phyloP scores from a whole-genome alignment of 2,329 filamentous ascomycete species.

The Ophiostoma australiae region DNA sequence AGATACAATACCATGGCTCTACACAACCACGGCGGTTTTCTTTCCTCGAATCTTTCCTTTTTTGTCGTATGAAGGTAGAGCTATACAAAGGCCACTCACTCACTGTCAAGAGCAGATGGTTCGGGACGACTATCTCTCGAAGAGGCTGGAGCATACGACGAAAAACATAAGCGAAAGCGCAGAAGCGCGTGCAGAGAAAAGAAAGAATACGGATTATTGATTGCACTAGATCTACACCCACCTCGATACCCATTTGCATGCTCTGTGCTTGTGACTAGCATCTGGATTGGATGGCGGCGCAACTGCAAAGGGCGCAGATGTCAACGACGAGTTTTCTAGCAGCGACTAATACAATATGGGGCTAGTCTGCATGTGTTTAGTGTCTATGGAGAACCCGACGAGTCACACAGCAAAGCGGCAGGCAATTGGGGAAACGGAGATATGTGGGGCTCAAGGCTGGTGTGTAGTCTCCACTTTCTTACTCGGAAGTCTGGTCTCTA shows the following conservation, averaged over 20 bases:
- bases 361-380: background rate
- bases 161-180: background rate
- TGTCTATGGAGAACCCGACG: background rate
- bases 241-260: background rate
- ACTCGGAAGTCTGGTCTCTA: too few relatives aligned
- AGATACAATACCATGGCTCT: background rate
- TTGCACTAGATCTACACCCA: background rate
- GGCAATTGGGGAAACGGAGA: background rate
- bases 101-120: background rate
- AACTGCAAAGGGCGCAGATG: constrained; percentile 12
- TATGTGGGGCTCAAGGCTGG: background rate
- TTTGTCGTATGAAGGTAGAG: too few relatives aligned
- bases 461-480: background rate
- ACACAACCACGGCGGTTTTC: background rate
- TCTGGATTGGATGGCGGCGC: background rate
- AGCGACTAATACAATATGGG: constrained; percentile 11
- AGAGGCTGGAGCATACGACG: background rate
- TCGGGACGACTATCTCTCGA: background rate
- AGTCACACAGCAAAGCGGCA: constrained; percentile 2
- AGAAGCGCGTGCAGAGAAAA: background rate
- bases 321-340: constrained; percentile 12
- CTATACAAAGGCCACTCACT: background rate
- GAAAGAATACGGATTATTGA: background rate
- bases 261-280: background rate
- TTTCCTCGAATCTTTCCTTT: background rate